Conservation (phyloP, 139 green algal species). For the Volvox africanus region DNA sequence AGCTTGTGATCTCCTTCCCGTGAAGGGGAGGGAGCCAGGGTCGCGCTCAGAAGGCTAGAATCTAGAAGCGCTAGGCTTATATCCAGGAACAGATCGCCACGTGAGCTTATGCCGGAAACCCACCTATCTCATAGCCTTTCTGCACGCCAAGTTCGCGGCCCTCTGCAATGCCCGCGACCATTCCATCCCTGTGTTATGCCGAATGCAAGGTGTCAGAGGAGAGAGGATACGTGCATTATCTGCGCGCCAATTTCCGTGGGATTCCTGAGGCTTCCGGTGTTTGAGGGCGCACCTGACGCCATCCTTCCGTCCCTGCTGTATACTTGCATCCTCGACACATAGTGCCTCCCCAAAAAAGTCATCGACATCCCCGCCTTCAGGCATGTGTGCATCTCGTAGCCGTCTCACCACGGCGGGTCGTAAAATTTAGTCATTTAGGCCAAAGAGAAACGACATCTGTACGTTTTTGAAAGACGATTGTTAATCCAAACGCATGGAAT, state of each 20-base stretch:
- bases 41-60: not conserved
- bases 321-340: slow-evolving; percentile 29
- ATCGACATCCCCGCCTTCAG: not conserved
- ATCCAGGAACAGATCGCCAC: not conserved
- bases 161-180: slow-evolving; percentile 62
- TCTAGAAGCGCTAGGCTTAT: not conserved
- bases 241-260: no score
- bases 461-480: no score
- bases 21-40: not conserved
- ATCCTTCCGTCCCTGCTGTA: slow-evolving; percentile 12
- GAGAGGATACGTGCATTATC: not conserved
- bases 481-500: no score
- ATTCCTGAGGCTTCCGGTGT: not conserved
- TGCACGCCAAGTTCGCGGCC: slow-evolving; percentile 77
- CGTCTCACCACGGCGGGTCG: no score
- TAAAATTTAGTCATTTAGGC: no score
- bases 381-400: not conserved
- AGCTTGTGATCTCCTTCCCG: not conserved
- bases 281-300: slow-evolving; percentile 11
- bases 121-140: slow-evolving; percentile 84
- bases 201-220: not conserved
- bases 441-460: no score
- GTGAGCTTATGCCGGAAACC: not conserved
- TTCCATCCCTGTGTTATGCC: slow-evolving; percentile 60
- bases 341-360: slow-evolving; percentile 21